Conservation (phyloP, 2,329 filamentous ascomycete genomes). For the Davidsoniella virescens region DNA sequence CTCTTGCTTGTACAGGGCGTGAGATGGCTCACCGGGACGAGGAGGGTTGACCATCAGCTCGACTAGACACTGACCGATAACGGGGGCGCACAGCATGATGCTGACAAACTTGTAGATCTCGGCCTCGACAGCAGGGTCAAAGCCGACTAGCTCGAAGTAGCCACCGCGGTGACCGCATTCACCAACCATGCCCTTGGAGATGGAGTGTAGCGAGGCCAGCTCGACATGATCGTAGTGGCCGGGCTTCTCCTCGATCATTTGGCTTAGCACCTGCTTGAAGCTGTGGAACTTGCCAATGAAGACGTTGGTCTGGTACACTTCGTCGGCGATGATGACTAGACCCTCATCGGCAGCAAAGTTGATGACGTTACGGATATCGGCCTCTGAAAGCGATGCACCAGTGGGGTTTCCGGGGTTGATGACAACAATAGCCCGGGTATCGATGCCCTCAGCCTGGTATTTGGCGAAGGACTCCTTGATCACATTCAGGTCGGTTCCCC, state of each 20-base stretch:
- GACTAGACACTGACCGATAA: constrained; percentile 88
- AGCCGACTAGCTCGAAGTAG: constrained; percentile 91
- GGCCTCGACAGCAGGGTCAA: constrained; percentile 68
- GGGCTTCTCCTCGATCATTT: constrained; percentile 58
- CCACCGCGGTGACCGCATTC: constrained; percentile 96
- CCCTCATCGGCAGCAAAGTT: constrained; percentile 72
- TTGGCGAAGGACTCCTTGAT: constrained; percentile 60
- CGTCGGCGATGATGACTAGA: constrained; percentile 83
- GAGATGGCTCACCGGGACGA: constrained; percentile 63
- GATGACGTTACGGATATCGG: constrained; percentile 71
- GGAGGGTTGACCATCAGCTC: constrained; percentile 98
- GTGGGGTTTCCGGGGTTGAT: constrained; percentile 99
- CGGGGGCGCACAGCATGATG: constrained; percentile 90
- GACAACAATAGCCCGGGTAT: constrained; percentile 84
- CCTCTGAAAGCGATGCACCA: constrained; percentile 63
- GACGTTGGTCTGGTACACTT: constrained; percentile 98
- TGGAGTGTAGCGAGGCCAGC: constrained; percentile 78
- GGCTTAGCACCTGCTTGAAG: constrained; percentile 78
- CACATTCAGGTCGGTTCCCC: constrained; percentile 72
- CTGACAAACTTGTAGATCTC: constrained; percentile 98
- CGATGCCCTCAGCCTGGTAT: constrained; percentile 60
- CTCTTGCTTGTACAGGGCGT: constrained; percentile 69
- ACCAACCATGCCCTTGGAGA: constrained; percentile 97
- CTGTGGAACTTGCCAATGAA: constrained; percentile 88
- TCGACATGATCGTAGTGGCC: constrained; percentile 73